Conservation (phyloP, 129 eudicot species). For the Flaveria brownii region DNA sequence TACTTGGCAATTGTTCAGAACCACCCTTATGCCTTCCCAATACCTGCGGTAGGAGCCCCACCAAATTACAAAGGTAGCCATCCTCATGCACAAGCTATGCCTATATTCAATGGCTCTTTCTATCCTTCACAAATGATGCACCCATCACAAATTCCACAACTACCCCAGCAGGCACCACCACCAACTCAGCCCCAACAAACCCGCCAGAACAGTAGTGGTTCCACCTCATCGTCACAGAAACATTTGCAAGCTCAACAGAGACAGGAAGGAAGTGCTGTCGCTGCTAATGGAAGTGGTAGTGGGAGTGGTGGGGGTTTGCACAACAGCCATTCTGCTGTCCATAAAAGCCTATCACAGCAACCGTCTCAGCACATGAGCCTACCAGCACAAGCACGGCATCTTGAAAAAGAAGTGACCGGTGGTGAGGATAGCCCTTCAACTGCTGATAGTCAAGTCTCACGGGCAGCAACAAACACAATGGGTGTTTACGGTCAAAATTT, state of each 20-base stretch:
- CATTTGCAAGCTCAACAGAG: constrained; percentile 75
- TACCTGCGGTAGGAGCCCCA: constrained; percentile 77
- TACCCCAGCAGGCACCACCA: constrained; percentile 38
- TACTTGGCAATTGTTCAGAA: constrained; percentile 81
- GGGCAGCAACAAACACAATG: constrained; percentile 48
- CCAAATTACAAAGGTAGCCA: constrained; percentile 65
- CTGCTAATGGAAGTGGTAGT: constrained; percentile 51
- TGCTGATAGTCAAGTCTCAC: constrained; percentile 63
- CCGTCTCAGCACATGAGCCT: constrained; percentile 43
- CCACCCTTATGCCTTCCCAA: constrained; percentile 70
- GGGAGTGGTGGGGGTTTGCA: constrained; percentile 54
- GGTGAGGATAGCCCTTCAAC: constrained; percentile 80
- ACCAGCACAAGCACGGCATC: constrained; percentile 48
- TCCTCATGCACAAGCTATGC: constrained; percentile 73
- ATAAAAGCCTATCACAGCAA: constrained; percentile 61
- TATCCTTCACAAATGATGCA: constrained; percentile 91
- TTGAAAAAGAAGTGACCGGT: constrained; percentile 57
- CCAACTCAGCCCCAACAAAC: constrained; percentile 51
- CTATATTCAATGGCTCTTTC: constrained; percentile 72
- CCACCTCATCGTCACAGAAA: constrained; percentile 75
- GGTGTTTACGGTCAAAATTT: constrained; percentile 74
- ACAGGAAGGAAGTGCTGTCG: constrained; percentile 56
- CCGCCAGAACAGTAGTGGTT: constrained; percentile 64
- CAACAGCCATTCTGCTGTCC: constrained; percentile 43
- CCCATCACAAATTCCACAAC: constrained; percentile 77